phyloP scores from a whole-genome alignment of 345 rosid genomes.

The Reutealis trisperma region DNA sequence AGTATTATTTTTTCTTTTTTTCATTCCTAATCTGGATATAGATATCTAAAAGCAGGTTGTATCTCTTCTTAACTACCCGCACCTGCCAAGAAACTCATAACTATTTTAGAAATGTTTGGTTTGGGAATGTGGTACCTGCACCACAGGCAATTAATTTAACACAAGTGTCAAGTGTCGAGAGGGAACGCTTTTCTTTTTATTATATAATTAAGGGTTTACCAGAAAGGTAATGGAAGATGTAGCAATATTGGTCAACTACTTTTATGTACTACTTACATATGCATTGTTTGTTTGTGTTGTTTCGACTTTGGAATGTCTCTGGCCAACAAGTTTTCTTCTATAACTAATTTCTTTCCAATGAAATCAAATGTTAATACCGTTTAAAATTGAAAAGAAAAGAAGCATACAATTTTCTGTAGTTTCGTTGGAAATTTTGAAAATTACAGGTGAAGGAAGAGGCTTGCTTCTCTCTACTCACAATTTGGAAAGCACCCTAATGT shows the following conservation, averaged over 20 bases:
- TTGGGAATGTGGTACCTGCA: conserved; percentile 18
- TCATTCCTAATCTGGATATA: background rate
- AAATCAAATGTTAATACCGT: no score
- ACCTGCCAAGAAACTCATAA: conserved; percentile 20
- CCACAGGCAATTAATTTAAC: background rate
- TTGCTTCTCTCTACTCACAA: background rate
- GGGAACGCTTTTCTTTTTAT: background rate
- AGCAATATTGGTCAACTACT: conserved; percentile 35
- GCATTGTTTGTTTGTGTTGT: background rate
- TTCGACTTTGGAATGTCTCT: background rate
- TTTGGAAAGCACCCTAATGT: background rate
- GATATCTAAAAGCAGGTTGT: background rate
- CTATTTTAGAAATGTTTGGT: conserved; percentile 15
- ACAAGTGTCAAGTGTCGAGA: background rate
- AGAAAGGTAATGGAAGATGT: background rate
- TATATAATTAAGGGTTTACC: no score
- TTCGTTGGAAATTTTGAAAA: no score
- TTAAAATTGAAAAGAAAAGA: no score
- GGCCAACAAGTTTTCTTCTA: background rate
- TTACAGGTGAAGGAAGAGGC: background rate
- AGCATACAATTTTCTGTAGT: no score
- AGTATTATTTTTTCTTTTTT: no score
- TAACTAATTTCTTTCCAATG: background rate
- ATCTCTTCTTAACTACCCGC: conserved; percentile 35
- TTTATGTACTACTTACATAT: background rate